phyloP scores from a whole-genome alignment of 371 early-diverging fungal species.

The Mucor velutinosus region DNA sequence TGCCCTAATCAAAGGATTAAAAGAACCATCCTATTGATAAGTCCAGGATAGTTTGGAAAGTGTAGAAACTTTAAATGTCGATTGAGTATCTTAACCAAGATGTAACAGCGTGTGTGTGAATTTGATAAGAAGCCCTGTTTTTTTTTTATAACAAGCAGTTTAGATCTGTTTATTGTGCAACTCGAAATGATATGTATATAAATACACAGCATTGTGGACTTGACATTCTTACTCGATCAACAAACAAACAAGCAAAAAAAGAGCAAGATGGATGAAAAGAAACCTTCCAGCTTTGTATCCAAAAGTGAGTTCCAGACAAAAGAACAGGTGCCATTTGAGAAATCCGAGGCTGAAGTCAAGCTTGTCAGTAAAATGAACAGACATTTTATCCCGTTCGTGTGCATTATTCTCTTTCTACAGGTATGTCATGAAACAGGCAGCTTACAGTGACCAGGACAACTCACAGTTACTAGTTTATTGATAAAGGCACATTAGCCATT shows the following conservation, averaged over 20 bases:
- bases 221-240: neutral
- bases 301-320: neutral
- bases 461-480: neutral
- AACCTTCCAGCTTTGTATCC: neutral
- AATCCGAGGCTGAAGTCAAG: slow-evolving; percentile 8
- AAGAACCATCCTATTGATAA: too few species aligned
- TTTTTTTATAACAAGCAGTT: neutral
- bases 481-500: slow-evolving; percentile 20
- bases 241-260: neutral
- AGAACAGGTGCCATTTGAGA: neutral
- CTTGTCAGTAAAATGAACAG: slow-evolving; percentile 13
- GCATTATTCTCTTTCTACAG: slow-evolving; percentile 10
- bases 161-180: neutral
- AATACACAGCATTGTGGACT: neutral
- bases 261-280: neutral
- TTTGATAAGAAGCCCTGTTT: neutral
- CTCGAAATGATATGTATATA: neutral
- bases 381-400: slow-evolving; percentile 14
- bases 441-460: neutral
- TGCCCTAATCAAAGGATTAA: too few species aligned
- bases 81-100: neutral
- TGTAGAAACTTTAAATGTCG: neutral
- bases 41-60: neutral
- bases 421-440: neutral
- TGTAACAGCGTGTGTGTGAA: neutral